These are phyloP conservation scores for Neofusicoccum sp. DNA, from an alignment of 2,329 filamentous ascomycete genomes.

Conservation along the genomic window DNA sequence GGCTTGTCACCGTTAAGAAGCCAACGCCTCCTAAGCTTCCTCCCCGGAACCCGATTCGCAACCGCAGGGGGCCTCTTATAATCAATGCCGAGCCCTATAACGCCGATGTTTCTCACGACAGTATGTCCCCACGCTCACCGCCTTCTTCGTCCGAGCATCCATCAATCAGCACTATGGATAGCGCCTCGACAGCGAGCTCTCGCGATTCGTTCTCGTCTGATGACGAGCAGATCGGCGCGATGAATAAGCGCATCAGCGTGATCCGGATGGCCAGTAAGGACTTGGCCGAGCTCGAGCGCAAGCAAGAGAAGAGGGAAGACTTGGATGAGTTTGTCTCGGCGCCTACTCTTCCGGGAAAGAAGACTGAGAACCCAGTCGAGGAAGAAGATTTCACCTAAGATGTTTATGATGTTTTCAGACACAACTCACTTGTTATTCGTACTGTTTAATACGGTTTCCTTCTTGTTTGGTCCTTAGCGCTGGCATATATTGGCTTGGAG, in stretches of 20 bases:
- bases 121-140: constrained; percentile 38
- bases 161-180: constrained; percentile 26
- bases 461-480: constrained; percentile 6
- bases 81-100: constrained; percentile 25
- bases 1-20: constrained; percentile 83
- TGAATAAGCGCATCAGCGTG: constrained; percentile 16
- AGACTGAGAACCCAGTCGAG: constrained; percentile 9
- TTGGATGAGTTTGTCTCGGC: constrained; percentile 48
- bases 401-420: constrained; percentile 4
- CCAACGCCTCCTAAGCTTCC: constrained; percentile 77
- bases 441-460: constrained; percentile 14
- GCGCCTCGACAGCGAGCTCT: constrained; percentile 37
- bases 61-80: constrained; percentile 36
- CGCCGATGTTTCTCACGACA: constrained; percentile 23
- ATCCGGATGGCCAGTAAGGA: constrained; percentile 25
- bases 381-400: constrained; percentile 8
- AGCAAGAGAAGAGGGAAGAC: constrained; percentile 35
- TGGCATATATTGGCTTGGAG: constrained; percentile 16
- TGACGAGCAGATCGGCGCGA: constrained; percentile 27
- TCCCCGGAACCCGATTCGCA: constrained; percentile 68
- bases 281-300: constrained; percentile 28
- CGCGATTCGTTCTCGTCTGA: constrained; percentile 34
- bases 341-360: constrained; percentile 38
- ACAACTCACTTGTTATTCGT: constrained; percentile 1
- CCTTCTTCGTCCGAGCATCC: constrained; percentile 17